These are phyloP conservation scores for Pyrenopolyporus hunteri DNA, from an alignment of 495 filamentous ascomycete species.

Conservation along the genomic window DNA sequence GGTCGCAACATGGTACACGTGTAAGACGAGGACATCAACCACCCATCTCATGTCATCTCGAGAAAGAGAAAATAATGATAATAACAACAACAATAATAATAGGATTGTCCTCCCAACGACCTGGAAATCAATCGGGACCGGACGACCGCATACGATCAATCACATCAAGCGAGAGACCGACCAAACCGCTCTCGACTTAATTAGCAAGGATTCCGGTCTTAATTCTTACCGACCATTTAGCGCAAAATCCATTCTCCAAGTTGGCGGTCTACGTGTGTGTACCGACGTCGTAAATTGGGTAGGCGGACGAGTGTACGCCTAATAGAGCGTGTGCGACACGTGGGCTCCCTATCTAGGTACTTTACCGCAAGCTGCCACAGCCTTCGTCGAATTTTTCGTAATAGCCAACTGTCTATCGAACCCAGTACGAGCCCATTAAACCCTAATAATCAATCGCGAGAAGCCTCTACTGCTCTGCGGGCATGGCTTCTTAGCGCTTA, in stretches of 20 bases:
- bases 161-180: background rate
- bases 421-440: background rate
- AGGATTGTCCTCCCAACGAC: background rate
- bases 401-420: slow-evolving; percentile 7
- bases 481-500: slow-evolving; percentile 15
- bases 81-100: no score
- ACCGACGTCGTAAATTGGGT: no score
- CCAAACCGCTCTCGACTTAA: no score
- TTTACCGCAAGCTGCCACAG: background rate
- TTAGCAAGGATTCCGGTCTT: no score
- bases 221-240: no score
- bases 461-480: background rate
- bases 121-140: no score
- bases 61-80: no score
- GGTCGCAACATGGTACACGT: no score
- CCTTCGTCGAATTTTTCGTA: background rate
- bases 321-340: background rate
- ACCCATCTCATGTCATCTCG: no score
- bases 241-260: no score
- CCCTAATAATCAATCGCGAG: background rate
- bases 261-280: background rate
- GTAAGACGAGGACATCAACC: no score
- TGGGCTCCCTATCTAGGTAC: no score
- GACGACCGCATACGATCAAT: background rate
- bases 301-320: background rate